phyloP scores from a whole-genome alignment of 176 grass and related monocot genomes.

The Oryza meyeriana region DNA sequence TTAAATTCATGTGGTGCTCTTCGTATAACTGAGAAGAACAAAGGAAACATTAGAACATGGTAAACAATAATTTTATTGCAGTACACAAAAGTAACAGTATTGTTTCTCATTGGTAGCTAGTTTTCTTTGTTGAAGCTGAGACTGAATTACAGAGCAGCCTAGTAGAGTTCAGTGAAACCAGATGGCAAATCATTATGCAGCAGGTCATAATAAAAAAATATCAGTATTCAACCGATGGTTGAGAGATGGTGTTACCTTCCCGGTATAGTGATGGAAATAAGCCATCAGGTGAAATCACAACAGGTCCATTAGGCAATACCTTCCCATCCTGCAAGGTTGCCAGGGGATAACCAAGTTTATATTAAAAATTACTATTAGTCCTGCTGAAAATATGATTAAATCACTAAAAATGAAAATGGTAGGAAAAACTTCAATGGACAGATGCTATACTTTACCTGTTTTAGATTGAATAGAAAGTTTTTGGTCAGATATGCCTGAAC shows the following conservation, averaged over 20 bases:
- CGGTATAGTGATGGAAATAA: slow-evolving; percentile 93
- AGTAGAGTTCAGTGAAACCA: not conserved
- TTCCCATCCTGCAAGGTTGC: slow-evolving; percentile 87
- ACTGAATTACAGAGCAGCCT: not conserved
- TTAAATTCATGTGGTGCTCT: slow-evolving; percentile 99
- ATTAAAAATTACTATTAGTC: slow-evolving; percentile 12
- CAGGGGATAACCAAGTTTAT: not conserved
- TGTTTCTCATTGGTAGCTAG: not conserved
- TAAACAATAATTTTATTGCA: slow-evolving; percentile 8
- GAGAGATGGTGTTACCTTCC: slow-evolving; percentile 66
- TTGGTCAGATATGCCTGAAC: slow-evolving; percentile 97
- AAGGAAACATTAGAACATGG: slow-evolving; percentile 21
- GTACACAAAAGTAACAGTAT: not conserved
- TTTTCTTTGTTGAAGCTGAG: not conserved
- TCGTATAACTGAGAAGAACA: slow-evolving; percentile 65
- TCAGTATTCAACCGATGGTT: not conserved
- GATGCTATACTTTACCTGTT: slow-evolving; percentile 60
- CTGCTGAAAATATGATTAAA: not conserved
- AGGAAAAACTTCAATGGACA: not conserved
- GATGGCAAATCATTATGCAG: not conserved
- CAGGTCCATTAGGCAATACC: slow-evolving; percentile 85
- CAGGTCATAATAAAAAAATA: not conserved
- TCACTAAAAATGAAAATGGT: slow-evolving; percentile 6
- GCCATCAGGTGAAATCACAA: slow-evolving; percentile 98
- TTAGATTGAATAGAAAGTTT: slow-evolving; percentile 95